Percentiles rank a stretch among this genome's conserved stretches.
phyloP scores from a whole-genome alignment of 345 rosid genomes.

The Melaleuca quinquenervia region DNA sequence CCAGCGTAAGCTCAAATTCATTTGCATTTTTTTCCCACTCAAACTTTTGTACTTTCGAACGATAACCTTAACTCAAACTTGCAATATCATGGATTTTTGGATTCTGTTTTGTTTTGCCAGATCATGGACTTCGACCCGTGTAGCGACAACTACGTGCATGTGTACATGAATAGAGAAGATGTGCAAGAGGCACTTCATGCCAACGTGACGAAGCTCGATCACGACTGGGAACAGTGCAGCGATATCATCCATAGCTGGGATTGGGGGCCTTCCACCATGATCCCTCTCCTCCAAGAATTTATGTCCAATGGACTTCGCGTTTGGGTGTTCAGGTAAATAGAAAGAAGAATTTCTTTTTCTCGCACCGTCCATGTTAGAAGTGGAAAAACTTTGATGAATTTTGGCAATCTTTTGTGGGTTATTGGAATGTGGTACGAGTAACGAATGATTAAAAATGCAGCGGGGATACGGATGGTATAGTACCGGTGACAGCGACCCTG shows the following conservation, averaged over 20 bases:
- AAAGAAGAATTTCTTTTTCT: neutral
- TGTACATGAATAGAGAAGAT: neutral
- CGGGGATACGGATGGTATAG: conserved; percentile 76
- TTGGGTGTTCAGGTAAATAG: conserved; percentile 61
- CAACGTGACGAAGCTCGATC: conserved; percentile 42
- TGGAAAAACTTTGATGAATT: neutral
- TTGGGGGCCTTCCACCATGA: conserved; percentile 58
- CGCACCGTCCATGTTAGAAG: neutral
- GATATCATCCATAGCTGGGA: conserved; percentile 17
- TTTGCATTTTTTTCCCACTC: too few relatives aligned
- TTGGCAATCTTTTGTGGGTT: too few relatives aligned
- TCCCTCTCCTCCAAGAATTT: conserved; percentile 45
- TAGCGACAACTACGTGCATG: conserved; percentile 34
- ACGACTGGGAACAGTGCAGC: conserved; percentile 34
- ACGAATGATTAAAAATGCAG: conserved; percentile 20
- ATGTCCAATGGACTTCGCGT: conserved; percentile 46
- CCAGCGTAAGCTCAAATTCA: conserved; percentile 2
- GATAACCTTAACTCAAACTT: neutral
- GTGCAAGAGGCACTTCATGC: conserved; percentile 78
- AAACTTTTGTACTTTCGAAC: neutral
- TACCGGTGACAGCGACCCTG: conserved; percentile 73
- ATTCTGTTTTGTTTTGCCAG: neutral
- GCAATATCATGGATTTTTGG: neutral
- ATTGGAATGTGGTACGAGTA: neutral
- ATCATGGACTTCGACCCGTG: conserved; percentile 49